These are phyloP conservation scores for Globisporangium uncinulatum DNA, from an alignment of 352 stramenopile genomes.

Conservation along the genomic window DNA sequence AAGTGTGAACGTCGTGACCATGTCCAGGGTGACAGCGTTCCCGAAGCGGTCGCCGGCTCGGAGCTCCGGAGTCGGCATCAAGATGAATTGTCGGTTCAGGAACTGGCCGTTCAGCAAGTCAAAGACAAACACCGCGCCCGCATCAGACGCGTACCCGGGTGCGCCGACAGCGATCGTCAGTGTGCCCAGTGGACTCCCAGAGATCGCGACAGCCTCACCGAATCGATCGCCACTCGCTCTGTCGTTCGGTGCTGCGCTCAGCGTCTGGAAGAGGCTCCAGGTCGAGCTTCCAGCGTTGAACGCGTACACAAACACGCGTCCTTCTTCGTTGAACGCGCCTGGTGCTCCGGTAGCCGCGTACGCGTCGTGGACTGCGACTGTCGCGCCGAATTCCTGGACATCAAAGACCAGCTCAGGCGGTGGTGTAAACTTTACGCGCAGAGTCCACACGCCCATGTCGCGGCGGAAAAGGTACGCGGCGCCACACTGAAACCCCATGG, in stretches of 20 bases:
- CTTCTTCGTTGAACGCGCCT: slow-evolving; percentile 44
- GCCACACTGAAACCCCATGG: slow-evolving; percentile 68
- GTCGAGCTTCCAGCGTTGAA: slow-evolving; percentile 27
- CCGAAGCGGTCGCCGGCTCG: slow-evolving; percentile 57
- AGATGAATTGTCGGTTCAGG: slow-evolving; percentile 56
- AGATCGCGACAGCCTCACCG: slow-evolving; percentile 62
- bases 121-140: slow-evolving; percentile 74
- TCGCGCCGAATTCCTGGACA: slow-evolving; percentile 49
- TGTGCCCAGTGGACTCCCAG: slow-evolving; percentile 24
- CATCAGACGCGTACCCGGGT: slow-evolving; percentile 46
- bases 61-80: slow-evolving; percentile 42
- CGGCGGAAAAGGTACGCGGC: slow-evolving; percentile 62
- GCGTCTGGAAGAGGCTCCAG: slow-evolving; percentile 66
- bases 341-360: slow-evolving; percentile 63
- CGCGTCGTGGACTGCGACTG: slow-evolving; percentile 39
- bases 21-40: slow-evolving; percentile 61
- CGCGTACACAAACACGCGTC: slow-evolving; percentile 73
- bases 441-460: slow-evolving; percentile 38
- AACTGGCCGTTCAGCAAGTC: slow-evolving; percentile 56
- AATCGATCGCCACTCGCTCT: slow-evolving; percentile 52
- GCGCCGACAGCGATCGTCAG: slow-evolving; percentile 62
- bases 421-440: slow-evolving; percentile 47
- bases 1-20: slow-evolving; percentile 62
- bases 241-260: slow-evolving; percentile 45
- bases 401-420: slow-evolving; percentile 29